Percentiles rank a stretch among this genome's conserved stretches.
Evolutionary conservation across 2,329 filamentous ascomycete species (phyloP).

Genomic region (Metarhizium humberi): DNA sequence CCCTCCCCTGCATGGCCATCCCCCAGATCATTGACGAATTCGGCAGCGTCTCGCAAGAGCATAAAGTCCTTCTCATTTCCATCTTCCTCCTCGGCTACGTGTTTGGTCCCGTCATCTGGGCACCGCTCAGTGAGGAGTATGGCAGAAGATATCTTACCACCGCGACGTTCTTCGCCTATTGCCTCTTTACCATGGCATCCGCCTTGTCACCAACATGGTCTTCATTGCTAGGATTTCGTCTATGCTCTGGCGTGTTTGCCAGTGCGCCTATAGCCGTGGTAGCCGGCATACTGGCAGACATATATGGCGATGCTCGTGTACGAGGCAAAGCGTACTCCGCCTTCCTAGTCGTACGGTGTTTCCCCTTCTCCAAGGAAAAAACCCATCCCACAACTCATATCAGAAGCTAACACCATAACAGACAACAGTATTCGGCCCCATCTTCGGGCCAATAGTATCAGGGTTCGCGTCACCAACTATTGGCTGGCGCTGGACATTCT

Average conservation of each 20-base stretch:
- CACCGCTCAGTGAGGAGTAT: slow-evolving; percentile 56
- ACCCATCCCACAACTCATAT: neutral
- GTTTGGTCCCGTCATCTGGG: slow-evolving; percentile 51
- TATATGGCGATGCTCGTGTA: slow-evolving; percentile 39
- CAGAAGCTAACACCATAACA: slow-evolving; percentile 12
- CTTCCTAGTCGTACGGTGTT: slow-evolving; percentile 46
- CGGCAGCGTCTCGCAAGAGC: slow-evolving; percentile 36
- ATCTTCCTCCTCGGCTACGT: slow-evolving; percentile 57
- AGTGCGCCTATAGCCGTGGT: slow-evolving; percentile 53
- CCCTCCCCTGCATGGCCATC: slow-evolving; percentile 54
- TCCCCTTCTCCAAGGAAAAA: neutral
- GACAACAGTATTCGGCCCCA: slow-evolving; percentile 55
- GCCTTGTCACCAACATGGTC: slow-evolving; percentile 44
- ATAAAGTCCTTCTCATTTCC: slow-evolving; percentile 48
- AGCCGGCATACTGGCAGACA: slow-evolving; percentile 55
- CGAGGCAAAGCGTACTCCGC: slow-evolving; percentile 5
- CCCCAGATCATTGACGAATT: slow-evolving; percentile 49
- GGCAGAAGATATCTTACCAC: slow-evolving; percentile 42
- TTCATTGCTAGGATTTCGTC: slow-evolving; percentile 44
- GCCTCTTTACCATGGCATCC: slow-evolving; percentile 44
- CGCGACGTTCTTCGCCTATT: slow-evolving; percentile 37
- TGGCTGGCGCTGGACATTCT: slow-evolving; percentile 63
- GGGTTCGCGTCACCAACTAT: slow-evolving; percentile 50
- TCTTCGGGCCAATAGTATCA: slow-evolving; percentile 56
- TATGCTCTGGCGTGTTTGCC: slow-evolving; percentile 43